A percentile compares a stretch with the other conserved stretches of the same genome.
Evolutionary conservation across 768 basidiomycete genomes (phyloP).

Genomic region (Termitomyces heimii): DNA sequence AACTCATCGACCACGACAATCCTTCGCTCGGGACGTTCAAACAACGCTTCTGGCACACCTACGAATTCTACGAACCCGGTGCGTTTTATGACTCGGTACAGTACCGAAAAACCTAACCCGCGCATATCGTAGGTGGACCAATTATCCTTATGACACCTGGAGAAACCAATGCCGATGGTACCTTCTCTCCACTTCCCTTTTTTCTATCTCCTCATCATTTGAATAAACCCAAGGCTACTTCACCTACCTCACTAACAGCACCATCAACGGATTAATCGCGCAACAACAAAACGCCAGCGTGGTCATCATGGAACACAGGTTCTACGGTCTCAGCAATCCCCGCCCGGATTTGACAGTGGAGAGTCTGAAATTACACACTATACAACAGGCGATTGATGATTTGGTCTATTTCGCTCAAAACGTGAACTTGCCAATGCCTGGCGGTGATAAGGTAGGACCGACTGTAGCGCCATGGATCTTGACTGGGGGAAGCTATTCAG

Average conservation of each 20-base stretch:
- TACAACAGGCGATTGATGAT: conserved; percentile 72
- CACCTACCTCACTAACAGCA: conserved; percentile 57
- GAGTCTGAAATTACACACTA: conserved; percentile 54
- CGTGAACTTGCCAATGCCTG: conserved; percentile 60
- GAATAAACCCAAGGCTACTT: conserved; percentile 25
- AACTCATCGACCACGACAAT: conserved; percentile 46
- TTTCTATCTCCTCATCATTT: background rate
- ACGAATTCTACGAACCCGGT: conserved; percentile 57
- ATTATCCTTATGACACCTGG: conserved; percentile 64
- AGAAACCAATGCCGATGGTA: conserved; percentile 50
- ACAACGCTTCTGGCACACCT: conserved; percentile 69
- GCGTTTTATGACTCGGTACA: background rate
- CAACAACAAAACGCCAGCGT: conserved; percentile 59
- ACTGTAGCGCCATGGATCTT: conserved; percentile 43
- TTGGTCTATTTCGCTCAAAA: conserved; percentile 64
- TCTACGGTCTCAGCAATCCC: conserved; percentile 71
- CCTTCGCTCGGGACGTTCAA: conserved; percentile 63
- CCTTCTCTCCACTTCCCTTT: conserved; percentile 2
- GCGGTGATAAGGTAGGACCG: conserved; percentile 52
- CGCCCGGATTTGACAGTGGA: conserved; percentile 48
- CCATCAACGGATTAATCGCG: conserved; percentile 57
- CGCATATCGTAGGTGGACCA: conserved; percentile 38
- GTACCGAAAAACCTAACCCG: background rate
- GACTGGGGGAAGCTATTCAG: conserved; percentile 47
- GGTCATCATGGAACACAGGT: conserved; percentile 65